These are phyloP conservation scores for Diaporthe ampelina DNA, from an alignment of 2,329 filamentous ascomycete genomes.

Conservation along the genomic window DNA sequence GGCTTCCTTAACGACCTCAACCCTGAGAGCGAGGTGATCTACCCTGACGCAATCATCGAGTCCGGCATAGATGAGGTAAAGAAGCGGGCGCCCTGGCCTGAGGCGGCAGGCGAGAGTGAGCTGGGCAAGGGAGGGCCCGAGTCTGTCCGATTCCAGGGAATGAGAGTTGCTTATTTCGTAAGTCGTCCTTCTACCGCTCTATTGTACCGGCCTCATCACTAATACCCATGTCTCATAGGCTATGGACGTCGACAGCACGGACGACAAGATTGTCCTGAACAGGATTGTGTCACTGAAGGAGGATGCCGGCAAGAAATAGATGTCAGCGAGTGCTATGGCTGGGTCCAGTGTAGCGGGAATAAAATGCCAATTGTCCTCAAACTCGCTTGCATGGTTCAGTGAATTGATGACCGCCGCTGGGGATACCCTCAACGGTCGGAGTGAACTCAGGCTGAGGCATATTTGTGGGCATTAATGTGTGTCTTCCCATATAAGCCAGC, in stretches of 20 bases:
- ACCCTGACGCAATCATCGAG: conserved; percentile 83
- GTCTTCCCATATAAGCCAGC: neutral
- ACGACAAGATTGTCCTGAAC: conserved; percentile 88
- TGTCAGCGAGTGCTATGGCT: neutral
- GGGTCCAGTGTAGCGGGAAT: neutral
- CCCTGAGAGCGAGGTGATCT: conserved; percentile 86
- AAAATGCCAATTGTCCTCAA: neutral
- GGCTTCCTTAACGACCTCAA: conserved; percentile 90
- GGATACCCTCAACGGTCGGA: no score
- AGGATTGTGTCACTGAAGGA: conserved; percentile 94
- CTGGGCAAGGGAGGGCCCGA: conserved; percentile 75
- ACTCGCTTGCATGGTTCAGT: no score
- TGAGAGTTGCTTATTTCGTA: conserved; percentile 88
- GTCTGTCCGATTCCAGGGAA: conserved; percentile 89
- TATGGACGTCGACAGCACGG: conserved; percentile 83
- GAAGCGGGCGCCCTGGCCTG: conserved; percentile 83
- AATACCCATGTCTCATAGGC: conserved; percentile 57
- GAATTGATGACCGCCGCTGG: neutral
- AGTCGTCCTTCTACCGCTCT: conserved; percentile 48
- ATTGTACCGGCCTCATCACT: neutral
- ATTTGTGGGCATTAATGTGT: neutral
- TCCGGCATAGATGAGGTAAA: conserved; percentile 84
- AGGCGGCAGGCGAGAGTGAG: conserved; percentile 78
- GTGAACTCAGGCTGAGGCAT: neutral
- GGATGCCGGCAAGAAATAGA: conserved; percentile 75